These are phyloP conservation scores for Rhodomyrtus tomentosa DNA, from an alignment of 345 rosid genomes.

Conservation along the genomic window DNA sequence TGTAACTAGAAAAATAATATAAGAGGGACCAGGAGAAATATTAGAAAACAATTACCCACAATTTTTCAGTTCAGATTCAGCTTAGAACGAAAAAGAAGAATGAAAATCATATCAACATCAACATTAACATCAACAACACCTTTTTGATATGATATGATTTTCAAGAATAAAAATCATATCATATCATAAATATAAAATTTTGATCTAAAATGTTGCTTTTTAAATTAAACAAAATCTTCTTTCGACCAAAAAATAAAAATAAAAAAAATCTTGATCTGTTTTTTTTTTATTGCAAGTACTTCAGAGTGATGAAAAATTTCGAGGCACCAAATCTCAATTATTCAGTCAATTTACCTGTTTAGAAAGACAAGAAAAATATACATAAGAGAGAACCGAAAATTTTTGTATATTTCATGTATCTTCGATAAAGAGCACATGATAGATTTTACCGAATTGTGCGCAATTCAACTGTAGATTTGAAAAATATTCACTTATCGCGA, in stretches of 20 bases:
- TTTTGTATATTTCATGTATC: too few relatives aligned
- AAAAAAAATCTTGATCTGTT: not conserved
- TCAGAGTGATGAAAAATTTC: not conserved
- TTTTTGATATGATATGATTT: too few relatives aligned
- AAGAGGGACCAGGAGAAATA: not conserved
- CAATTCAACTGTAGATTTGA: not conserved
- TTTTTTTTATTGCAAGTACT: not conserved
- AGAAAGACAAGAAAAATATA: not conserved
- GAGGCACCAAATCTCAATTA: not conserved
- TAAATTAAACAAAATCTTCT: not conserved
- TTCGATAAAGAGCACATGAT: too few relatives aligned
- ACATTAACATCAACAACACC: too few relatives aligned
- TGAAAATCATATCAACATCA: not conserved
- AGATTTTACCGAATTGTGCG: not conserved
- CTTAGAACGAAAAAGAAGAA: not conserved
- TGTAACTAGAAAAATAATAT: not conserved
- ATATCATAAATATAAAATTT: not conserved
- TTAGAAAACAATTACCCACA: not conserved
- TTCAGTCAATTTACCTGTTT: not conserved
- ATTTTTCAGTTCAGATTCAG: not conserved
- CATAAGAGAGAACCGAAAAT: not conserved
- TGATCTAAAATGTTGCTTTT: not conserved
- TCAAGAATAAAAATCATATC: not conserved
- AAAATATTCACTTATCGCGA: fast-evolving
- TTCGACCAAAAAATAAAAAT: too few relatives aligned